Percentiles rank a stretch among this genome's conserved stretches.
phyloP scores from a whole-genome alignment of 306 rosid genomes.

The Fragaria nilgerrensis region DNA sequence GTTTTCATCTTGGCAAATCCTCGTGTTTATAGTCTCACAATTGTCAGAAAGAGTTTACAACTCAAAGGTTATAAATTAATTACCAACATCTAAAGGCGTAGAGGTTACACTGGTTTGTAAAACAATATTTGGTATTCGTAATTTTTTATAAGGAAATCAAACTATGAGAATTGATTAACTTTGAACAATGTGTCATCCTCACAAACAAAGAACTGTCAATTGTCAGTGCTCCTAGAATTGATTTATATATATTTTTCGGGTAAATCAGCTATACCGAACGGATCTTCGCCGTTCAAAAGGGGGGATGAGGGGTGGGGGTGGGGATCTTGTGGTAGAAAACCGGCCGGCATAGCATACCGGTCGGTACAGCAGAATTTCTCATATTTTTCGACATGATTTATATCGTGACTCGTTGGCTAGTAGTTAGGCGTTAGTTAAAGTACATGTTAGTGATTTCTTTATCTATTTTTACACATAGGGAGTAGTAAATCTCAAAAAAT shows the following conservation, averaged over 20 bases:
- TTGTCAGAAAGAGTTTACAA: neutral
- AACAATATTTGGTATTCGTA: neutral
- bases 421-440: neutral
- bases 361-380: too few relatives aligned
- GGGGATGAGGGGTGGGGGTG: too few relatives aligned
- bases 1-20: neutral
- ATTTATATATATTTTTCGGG: too few relatives aligned
- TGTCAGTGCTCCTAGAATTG: neutral
- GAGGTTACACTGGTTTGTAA: neutral
- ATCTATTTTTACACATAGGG: neutral
- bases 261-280: too few relatives aligned
- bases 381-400: neutral
- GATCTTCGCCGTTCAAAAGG: too few relatives aligned
- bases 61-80: neutral
- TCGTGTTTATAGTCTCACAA: neutral
- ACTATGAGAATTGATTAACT: neutral
- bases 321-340: too few relatives aligned
- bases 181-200: neutral
- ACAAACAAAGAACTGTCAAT: neutral
- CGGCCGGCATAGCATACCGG: too few relatives aligned
- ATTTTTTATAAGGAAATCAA: neutral
- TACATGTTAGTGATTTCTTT: neutral
- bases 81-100: neutral
- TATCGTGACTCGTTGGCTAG: neutral
- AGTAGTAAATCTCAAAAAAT: neutral